Evolutionary conservation across 225 moss, liverwort and hornwort species (phyloP).

Genomic region (Bryoerythrophyllum caledonicum): DNA sequence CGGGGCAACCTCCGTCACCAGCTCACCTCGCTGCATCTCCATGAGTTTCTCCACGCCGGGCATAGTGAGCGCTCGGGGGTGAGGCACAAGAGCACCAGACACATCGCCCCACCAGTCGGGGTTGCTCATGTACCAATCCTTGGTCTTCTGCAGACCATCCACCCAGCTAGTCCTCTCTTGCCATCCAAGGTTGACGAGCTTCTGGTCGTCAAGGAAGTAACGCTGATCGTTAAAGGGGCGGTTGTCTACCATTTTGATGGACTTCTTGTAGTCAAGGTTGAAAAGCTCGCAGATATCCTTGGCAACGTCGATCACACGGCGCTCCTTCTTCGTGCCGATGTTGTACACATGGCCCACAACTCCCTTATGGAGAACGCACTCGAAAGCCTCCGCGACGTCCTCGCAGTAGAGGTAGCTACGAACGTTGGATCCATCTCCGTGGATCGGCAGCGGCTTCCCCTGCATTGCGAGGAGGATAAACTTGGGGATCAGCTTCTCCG

Average conservation of each 20-base stretch:
- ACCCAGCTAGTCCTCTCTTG: conserved; percentile 41
- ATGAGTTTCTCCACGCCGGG: conserved; percentile 31
- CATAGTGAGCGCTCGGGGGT: conserved; percentile 38
- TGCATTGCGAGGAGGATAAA: conserved; percentile 49
- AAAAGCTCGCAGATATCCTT: conserved; percentile 40
- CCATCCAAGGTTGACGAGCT: conserved; percentile 42
- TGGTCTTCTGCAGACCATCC: conserved; percentile 41
- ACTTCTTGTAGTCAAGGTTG: conserved; percentile 37
- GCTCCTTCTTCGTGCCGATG: conserved; percentile 49
- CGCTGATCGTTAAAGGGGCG: conserved; percentile 54
- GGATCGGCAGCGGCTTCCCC: conserved; percentile 41
- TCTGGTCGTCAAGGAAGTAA: conserved; percentile 47
- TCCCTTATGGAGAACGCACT: conserved; percentile 44
- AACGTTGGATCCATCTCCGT: conserved; percentile 44
- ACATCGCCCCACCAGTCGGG: conserved; percentile 54
- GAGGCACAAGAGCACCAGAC: conserved; percentile 41
- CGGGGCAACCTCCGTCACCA: background rate
- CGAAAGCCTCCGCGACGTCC: conserved; percentile 52
- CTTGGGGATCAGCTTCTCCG: conserved; percentile 53
- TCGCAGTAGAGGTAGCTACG: conserved; percentile 46
- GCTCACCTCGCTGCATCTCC: conserved; percentile 27
- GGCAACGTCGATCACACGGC: conserved; percentile 42
- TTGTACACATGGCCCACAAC: conserved; percentile 45
- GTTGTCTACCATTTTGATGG: conserved; percentile 46
- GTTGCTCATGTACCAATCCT: conserved; percentile 41